Percentiles rank a stretch among this genome's conserved stretches.
Conservation (phyloP, 345 rosid genomes). For the Turnera subulata region DNA sequence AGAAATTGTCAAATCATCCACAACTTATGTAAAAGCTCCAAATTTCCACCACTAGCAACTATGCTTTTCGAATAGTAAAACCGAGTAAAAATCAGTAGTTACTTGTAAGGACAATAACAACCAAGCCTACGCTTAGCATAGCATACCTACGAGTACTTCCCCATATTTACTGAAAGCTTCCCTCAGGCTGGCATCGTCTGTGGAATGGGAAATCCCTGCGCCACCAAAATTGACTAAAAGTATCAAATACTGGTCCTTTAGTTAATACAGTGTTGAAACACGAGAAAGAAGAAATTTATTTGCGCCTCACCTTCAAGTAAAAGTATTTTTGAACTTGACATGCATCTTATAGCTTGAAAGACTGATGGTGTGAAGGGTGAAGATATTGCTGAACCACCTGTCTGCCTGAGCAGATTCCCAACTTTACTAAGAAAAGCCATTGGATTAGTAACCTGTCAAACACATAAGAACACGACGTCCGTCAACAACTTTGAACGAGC, state of each 20-base stretch:
- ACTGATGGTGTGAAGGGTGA: conserved; percentile 56
- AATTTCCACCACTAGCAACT: background rate
- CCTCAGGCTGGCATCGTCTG: conserved; percentile 58
- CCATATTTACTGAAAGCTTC: conserved; percentile 83
- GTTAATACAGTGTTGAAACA: too few species aligned
- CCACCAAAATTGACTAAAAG: background rate
- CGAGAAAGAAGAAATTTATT: background rate
- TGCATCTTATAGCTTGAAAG: conserved; percentile 64
- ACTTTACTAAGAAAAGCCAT: conserved; percentile 87
- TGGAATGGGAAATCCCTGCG: conserved; percentile 67
- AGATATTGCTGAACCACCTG: conserved; percentile 42
- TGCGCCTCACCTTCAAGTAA: conserved; percentile 69
- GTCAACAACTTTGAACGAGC: too few species aligned
- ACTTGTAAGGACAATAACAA: background rate
- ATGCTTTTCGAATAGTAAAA: background rate
- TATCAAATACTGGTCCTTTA: background rate
- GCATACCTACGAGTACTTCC: conserved; percentile 66
- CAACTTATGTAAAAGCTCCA: background rate
- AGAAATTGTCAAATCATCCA: background rate
- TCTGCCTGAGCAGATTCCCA: conserved; percentile 67
- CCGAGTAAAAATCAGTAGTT: too few species aligned
- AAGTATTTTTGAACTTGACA: conserved; percentile 76
- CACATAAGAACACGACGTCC: too few species aligned
- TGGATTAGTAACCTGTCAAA: too few species aligned
- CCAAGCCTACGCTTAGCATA: too few species aligned